A percentile compares a stretch with the other conserved stretches of the same genome.
These are phyloP conservation scores for Cynara cardunculus DNA, from an alignment of 129 eudicot species.

Conservation along the genomic window DNA sequence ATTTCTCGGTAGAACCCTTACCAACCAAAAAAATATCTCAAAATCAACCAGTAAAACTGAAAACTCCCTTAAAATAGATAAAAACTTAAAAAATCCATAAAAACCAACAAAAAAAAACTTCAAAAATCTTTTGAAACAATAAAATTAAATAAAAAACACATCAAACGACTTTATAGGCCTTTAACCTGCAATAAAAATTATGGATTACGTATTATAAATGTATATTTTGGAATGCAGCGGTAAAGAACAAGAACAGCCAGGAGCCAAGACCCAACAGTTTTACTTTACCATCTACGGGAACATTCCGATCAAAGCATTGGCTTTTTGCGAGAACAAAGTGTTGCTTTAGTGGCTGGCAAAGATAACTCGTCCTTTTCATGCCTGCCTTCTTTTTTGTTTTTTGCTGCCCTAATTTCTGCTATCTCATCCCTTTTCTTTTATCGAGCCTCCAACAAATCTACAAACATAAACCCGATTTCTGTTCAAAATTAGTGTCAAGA, in stretches of 20 bases:
- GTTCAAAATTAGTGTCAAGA: neutral
- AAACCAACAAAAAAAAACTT: too few species aligned
- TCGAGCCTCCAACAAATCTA: constrained; percentile 9
- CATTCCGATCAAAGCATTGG: constrained; percentile 47
- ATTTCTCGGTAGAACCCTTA: too few species aligned
- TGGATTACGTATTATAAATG: too few species aligned
- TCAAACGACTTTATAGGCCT: too few species aligned
- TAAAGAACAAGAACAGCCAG: neutral
- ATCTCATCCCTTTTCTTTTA: constrained; percentile 17
- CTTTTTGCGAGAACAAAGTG: constrained; percentile 63
- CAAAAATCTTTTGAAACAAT: too few species aligned
- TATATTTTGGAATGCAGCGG: neutral
- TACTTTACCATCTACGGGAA: constrained; percentile 20
- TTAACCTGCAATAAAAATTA: too few species aligned
- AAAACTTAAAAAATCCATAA: too few species aligned
- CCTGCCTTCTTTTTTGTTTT: constrained; percentile 8
- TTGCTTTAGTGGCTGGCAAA: constrained; percentile 82
- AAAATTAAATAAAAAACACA: too few species aligned
- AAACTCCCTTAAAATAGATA: too few species aligned
- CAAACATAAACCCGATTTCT: neutral
- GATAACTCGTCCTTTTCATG: constrained; percentile 52
- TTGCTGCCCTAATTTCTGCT: constrained; percentile 26
- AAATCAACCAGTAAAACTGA: too few species aligned
- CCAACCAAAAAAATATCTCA: too few species aligned
- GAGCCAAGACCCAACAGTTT: constrained; percentile 12